phyloP scores from a whole-genome alignment of 768 basidiomycete species.

The Boletus vermiculosoides region DNA sequence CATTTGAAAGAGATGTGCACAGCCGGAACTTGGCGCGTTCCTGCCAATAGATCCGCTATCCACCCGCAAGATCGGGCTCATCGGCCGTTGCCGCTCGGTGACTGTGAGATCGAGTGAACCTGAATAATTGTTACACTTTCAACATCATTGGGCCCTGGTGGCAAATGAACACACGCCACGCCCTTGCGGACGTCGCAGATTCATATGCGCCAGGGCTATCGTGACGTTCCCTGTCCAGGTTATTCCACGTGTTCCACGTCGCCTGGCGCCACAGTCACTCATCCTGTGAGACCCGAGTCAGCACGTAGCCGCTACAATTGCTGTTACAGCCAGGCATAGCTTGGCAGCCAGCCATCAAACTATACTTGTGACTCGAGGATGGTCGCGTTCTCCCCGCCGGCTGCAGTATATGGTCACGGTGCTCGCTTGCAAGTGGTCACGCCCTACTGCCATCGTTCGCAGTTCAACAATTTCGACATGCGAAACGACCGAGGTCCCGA shows the following conservation, averaged over 20 bases:
- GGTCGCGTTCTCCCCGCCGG: not conserved
- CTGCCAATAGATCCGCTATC: conserved; percentile 17
- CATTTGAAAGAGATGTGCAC: conserved; percentile 6
- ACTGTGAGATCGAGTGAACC: not conserved
- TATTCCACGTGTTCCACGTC: not conserved
- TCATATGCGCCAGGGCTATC: conserved; percentile 13
- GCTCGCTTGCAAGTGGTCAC: not conserved
- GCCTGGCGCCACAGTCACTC: not conserved
- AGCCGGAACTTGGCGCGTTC: conserved; percentile 16
- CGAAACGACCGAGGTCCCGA: conserved; percentile 14
- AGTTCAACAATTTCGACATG: not conserved
- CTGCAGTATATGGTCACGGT: not conserved
- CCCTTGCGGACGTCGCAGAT: not conserved
- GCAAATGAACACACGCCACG: not conserved
- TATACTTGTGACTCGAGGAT: not conserved
- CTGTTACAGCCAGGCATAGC: not conserved
- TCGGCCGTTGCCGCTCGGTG: conserved; percentile 4
- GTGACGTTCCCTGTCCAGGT: not conserved
- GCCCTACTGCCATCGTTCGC: not conserved
- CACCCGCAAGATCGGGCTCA: conserved; percentile 1
- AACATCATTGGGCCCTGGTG: not conserved
- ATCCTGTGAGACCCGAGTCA: not conserved
- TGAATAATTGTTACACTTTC: not conserved
- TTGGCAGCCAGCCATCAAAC: not conserved
- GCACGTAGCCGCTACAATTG: not conserved